Evolutionary conservation across 805 yeast genomes (phyloP), one percentile per base, ranked within the genome.

Genomic region (Metschnikowia matae): DNA sequence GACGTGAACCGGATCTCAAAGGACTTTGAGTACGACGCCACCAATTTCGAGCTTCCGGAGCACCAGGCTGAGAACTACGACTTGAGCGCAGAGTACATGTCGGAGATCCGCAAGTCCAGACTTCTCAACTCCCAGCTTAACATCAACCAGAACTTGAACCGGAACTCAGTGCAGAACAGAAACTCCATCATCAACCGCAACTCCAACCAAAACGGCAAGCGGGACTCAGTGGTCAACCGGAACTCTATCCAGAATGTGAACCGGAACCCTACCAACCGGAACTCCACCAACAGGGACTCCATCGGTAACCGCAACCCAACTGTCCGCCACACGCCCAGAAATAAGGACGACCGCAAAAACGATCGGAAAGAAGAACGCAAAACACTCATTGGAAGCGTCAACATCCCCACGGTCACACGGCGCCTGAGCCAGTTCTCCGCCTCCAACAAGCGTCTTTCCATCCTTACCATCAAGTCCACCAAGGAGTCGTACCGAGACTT

Each of bases 391-490:
- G 79, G 87, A 17, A 86, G 82, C 54, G 83, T 85, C 40, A 74
- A 75, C 50, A 81, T 85, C 45, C 92, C 92, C 20, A 81, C 79
- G 54, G 88, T 85, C 34, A 80, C 90, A 0, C 80, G 90, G 65
- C 79, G 80, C 58, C 84, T 89, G 2, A 77, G 80, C 59, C 73
- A 80, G 49, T 83, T 83, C 62, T 76, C 85, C 35, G 75, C 76
- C 49, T 79, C 83, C 6, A 81, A 81, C 61, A 86, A 83, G 66
- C 77, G 94, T 61, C 70, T 84, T 48, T 83, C 89, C 32, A 86
- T 86, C n/a, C 65, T 86, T 39, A 84, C 90, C 0, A 70, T 84
- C 66, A 83, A 84, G 58, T 85, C 91, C 0, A 81, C 90, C 2
- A 82, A 78, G 54, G 80, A 77, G 42, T 83, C 89, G 0, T 84